phyloP scores from a whole-genome alignment of 441 rosid species.

The Lepidium campestre region DNA sequence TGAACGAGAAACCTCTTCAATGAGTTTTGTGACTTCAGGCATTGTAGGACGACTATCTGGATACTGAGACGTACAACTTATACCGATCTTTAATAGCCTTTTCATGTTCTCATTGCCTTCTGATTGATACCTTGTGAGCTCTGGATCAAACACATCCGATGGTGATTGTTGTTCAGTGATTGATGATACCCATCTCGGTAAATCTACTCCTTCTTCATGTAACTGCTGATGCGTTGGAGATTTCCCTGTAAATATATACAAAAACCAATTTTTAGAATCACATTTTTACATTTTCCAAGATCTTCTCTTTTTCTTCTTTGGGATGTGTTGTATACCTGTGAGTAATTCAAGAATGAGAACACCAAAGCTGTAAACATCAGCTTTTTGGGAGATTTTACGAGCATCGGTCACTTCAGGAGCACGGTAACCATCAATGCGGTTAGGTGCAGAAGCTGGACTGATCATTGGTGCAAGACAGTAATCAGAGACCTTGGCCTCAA shows the following conservation, averaged over 20 bases:
- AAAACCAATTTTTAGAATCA: background rate
- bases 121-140: constrained; percentile 55
- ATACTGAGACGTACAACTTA: constrained; percentile 50
- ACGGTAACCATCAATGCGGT: constrained; percentile 61
- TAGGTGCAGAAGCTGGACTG: constrained; percentile 44
- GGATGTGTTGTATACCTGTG: constrained; percentile 35
- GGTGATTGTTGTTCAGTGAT: constrained; percentile 53
- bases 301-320: background rate
- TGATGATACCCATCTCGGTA: constrained; percentile 73
- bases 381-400: constrained; percentile 60
- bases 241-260: constrained; percentile 31
- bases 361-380: constrained; percentile 71
- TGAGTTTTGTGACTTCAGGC: constrained; percentile 40
- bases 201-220: constrained; percentile 68
- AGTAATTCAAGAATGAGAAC: constrained; percentile 60
- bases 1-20: constrained; percentile 42
- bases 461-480: constrained; percentile 60
- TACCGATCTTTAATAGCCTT: constrained; percentile 53
- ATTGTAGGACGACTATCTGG: constrained; percentile 64
- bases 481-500: constrained; percentile 61
- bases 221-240: constrained; percentile 54
- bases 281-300: background rate
- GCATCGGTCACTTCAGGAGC: constrained; percentile 71
- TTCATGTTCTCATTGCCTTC: constrained; percentile 54
- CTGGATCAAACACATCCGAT: constrained; percentile 52